Base-by-base conservation (phyloP, 2,329 filamentous ascomycete species). In the Colletotrichum ledebouriae region DNA sequence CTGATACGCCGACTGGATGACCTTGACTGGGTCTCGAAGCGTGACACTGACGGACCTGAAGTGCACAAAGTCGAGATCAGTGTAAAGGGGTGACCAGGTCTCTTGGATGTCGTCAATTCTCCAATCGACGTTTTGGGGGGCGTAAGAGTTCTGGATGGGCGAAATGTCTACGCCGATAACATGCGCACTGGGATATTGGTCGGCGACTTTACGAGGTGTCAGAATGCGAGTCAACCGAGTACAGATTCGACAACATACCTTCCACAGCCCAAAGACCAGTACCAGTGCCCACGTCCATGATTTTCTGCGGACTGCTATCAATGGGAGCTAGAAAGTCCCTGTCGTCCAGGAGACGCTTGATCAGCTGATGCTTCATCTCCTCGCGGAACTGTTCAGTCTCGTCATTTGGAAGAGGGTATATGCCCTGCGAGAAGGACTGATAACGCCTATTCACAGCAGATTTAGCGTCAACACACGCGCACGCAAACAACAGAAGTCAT, bases 41-140 rank as follows among this genome's bases (percentile, higher is more conserved):
- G 82, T 84, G 22, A 82, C 82, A 6, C 82, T 78, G 73, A 89
- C 78, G 22, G 85, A 81, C 53, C 87, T 80, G 22, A 82, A 75
- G 72, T 89, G 86, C 50, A 90, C 84, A 64, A 85, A 83, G 72
- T 89, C 86, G 70, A 87, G 74, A 49, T 75, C 72, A 25, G 68
- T 66, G 58, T 81, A 81, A 15, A 78, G 78, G 29, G 75, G 74
- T 7, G 75, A 77, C 62, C 73, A 74, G n/a, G 34, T 65, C 39
- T 63, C 61, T 59, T 86, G 82, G 20, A 84, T 78, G 71, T 87
- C 84, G 42, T 72, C 70, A 29, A 71, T 86, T 86, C 82, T 72
- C 83, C 80, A 90, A 52, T 83, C 81, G 39, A 88, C 80, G 71
- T 90, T 90, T 12, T 86, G 85, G 3, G 87, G 87, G 6, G 87